A percentile compares a stretch with the other conserved stretches of the same genome.
phyloP scores from a whole-genome alignment of 2,329 filamentous ascomycete species.

The Sporothrix variecibatus region DNA sequence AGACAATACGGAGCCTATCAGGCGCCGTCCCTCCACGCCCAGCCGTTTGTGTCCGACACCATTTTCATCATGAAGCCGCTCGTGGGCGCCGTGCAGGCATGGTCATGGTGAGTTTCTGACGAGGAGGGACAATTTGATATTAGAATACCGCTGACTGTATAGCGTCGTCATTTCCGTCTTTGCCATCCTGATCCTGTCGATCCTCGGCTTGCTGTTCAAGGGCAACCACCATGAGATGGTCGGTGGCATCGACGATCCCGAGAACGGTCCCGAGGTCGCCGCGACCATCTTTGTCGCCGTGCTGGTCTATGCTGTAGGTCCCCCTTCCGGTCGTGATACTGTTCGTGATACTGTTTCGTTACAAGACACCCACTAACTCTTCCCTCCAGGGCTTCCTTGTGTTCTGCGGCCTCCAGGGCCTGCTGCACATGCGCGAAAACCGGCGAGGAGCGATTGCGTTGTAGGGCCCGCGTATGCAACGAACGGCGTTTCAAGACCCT shows the following conservation, averaged over 20 bases:
- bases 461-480: constrained; percentile 35
- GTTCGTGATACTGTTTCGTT: background rate
- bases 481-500: constrained; percentile 23
- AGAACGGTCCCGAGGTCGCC: constrained; percentile 76
- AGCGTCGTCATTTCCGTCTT: constrained; percentile 74
- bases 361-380: background rate
- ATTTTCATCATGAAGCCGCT: constrained; percentile 82
- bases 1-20: constrained; percentile 5
- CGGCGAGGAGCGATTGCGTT: constrained; percentile 82
- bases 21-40: constrained; percentile 1
- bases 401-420: constrained; percentile 88
- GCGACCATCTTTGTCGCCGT: constrained; percentile 86
- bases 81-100: constrained; percentile 88
- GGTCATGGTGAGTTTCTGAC: constrained; percentile 73
- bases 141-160: constrained; percentile 21
- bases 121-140: background rate
- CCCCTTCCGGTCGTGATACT: no score
- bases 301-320: constrained; percentile 80
- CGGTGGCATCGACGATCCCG: constrained; percentile 70
- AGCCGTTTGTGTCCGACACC: constrained; percentile 21
- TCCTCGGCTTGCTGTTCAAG: constrained; percentile 71
- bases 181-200: constrained; percentile 64
- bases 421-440: constrained; percentile 80
- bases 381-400: constrained; percentile 73
- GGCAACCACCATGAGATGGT: constrained; percentile 81